These are phyloP conservation scores for Coemansia sp. DNA, from an alignment of 192 early-diverging fungal species.

Conservation along the genomic window DNA sequence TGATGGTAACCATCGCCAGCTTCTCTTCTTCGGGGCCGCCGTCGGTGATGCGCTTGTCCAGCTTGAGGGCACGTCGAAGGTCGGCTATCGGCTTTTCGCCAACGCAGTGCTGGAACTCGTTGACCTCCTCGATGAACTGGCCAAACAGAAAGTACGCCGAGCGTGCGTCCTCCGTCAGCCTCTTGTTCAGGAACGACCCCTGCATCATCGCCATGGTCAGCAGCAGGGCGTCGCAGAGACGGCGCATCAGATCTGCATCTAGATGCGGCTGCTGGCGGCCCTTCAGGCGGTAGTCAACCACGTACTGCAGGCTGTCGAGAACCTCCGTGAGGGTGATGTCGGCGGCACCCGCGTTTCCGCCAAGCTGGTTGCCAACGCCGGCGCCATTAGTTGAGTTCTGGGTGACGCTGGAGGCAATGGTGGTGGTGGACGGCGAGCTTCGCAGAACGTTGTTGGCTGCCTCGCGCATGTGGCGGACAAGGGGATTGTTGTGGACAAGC, in stretches of 20 bases:
- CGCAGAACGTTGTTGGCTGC: constrained; percentile 44
- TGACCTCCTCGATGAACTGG: constrained; percentile 92
- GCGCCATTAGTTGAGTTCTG: constrained; percentile 7
- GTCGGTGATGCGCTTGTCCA: constrained; percentile 70
- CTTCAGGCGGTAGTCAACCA: constrained; percentile 90
- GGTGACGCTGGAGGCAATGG: constrained; percentile 23
- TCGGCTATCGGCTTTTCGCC: constrained; percentile 75
- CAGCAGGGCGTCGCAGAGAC: constrained; percentile 82
- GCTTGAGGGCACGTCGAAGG: constrained; percentile 67
- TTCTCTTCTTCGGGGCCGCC: constrained; percentile 70
- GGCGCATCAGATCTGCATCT: constrained; percentile 79
- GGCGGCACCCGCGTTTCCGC: constrained; percentile 5
- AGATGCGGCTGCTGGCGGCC: constrained; percentile 81
- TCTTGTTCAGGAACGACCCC: constrained; percentile 63
- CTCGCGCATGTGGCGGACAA: constrained; percentile 42
- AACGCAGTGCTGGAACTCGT: constrained; percentile 85
- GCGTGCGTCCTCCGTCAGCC: constrained; percentile 74
- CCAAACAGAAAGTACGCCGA: constrained; percentile 91
- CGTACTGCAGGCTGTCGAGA: constrained; percentile 86
- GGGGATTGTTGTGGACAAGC: constrained; percentile 45
- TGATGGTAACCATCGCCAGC: constrained; percentile 72
- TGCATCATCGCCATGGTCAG: constrained; percentile 69
- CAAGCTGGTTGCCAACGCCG: background rate
- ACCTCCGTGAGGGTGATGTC: constrained; percentile 63
- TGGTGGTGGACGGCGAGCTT: constrained; percentile 41